Percentiles rank a stretch among this genome's conserved stretches.
phyloP scores from a whole-genome alignment of 106 monocot species.

The Agapanthus africanus region DNA sequence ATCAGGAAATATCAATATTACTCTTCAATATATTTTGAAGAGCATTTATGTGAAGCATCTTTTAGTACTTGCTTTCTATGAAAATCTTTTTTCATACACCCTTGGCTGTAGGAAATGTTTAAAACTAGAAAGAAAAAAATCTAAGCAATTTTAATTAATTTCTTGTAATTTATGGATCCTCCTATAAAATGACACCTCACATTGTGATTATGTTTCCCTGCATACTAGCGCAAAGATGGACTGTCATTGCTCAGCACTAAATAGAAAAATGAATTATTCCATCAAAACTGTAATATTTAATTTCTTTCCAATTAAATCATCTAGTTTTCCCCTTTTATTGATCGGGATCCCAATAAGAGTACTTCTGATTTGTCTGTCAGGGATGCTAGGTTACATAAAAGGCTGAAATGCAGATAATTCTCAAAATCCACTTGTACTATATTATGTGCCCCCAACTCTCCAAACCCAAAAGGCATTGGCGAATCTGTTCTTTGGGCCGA shows the following conservation, averaged over 20 bases:
- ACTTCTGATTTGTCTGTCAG: no score
- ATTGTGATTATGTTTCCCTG: neutral
- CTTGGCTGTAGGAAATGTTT: neutral
- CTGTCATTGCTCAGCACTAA: neutral
- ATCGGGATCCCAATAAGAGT: no score
- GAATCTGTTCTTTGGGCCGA: no score
- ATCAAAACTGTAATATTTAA: neutral
- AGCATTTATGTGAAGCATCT: neutral
- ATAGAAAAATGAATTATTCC: neutral
- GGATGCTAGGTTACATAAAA: no score
- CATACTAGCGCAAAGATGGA: neutral
- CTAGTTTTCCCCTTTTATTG: neutral
- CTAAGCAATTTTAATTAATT: no score
- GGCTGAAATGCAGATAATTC: no score
- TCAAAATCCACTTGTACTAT: no score
- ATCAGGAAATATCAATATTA: neutral
- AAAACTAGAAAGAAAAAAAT: no score
- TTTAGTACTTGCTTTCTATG: neutral
- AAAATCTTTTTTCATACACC: neutral
- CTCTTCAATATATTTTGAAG: neutral
- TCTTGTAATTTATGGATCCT: neutral
- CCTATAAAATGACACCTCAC: neutral
- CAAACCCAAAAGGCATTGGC: no score
- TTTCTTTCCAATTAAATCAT: neutral
- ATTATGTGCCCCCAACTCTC: no score